Conservation (phyloP, 176 grass and related monocot species). For the Hsuehochloa calcarea region DNA sequence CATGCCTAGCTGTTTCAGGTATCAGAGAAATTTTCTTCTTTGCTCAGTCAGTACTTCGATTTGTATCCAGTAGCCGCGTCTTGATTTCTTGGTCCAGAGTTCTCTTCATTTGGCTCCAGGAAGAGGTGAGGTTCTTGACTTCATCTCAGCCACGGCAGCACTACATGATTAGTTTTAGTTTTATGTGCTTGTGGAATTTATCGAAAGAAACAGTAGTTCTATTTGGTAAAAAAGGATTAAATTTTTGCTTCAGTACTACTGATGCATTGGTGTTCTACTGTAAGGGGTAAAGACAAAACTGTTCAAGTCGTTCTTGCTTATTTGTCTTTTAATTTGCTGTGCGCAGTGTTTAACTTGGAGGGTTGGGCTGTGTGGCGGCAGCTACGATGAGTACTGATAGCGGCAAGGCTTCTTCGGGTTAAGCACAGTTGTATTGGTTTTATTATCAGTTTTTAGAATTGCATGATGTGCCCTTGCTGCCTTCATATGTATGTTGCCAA, state of each 20-base stretch:
- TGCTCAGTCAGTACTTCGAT: too few species aligned
- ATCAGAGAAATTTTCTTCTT: background rate
- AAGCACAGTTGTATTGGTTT: slow-evolving; percentile 13
- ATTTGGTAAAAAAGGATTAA: too few species aligned
- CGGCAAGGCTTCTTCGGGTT: slow-evolving; percentile 12
- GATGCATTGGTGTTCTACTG: too few species aligned
- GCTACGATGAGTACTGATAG: background rate
- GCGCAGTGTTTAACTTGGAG: background rate
- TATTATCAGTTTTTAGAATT: background rate
- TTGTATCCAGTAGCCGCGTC: background rate
- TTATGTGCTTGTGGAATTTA: too few species aligned
- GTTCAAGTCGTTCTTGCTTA: too few species aligned
- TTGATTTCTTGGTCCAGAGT: background rate
- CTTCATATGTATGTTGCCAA: background rate
- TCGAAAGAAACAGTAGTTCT: too few species aligned
- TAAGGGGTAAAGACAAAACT: too few species aligned
- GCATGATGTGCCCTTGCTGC: background rate
- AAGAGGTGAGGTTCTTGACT: background rate
- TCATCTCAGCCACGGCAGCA: background rate
- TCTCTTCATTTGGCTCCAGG: background rate
- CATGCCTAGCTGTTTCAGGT: background rate
- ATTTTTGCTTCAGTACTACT: too few species aligned
- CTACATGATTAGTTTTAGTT: too few species aligned
- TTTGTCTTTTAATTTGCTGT: background rate
- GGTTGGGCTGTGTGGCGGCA: background rate